These are phyloP conservation scores for Eragrostis curvula DNA, from an alignment of 176 grass and related monocot species.

Conservation along the genomic window DNA sequence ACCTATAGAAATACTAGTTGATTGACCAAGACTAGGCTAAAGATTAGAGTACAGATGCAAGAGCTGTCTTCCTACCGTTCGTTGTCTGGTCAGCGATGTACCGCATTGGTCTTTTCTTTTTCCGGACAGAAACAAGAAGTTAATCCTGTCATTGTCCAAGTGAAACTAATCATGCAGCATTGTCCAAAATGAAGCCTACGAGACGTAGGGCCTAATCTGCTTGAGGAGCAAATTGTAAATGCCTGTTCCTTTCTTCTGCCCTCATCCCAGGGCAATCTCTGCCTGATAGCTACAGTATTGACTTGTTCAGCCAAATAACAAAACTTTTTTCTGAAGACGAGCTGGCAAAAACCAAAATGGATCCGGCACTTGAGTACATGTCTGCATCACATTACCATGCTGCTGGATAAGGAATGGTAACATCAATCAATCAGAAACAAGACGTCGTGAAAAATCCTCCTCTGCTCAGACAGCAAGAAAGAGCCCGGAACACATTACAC, in stretches of 20 bases:
- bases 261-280: neutral
- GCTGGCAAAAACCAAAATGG: neutral
- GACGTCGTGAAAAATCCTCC: neutral
- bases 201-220: neutral
- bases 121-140: neutral
- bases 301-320: neutral
- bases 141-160: slow-evolving; percentile 16
- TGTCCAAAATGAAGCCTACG: slow-evolving; percentile 4
- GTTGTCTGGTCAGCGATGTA: neutral
- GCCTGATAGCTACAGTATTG: neutral
- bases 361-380: neutral
- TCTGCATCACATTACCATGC: too few species aligned
- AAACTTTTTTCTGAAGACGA: neutral
- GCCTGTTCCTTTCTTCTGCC: neutral
- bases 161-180: slow-evolving; percentile 3
- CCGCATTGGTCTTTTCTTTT: slow-evolving; percentile 18
- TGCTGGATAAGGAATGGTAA: neutral
- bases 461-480: neutral
- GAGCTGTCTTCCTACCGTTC: slow-evolving; percentile 1
- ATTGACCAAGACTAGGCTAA: slow-evolving; percentile 14
- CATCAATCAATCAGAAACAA: neutral
- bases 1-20: neutral
- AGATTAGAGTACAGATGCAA: neutral
- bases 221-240: neutral
- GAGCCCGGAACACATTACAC: neutral